phyloP scores from a whole-genome alignment of 371 early-diverging fungal species.

The Nematocida sp. region DNA sequence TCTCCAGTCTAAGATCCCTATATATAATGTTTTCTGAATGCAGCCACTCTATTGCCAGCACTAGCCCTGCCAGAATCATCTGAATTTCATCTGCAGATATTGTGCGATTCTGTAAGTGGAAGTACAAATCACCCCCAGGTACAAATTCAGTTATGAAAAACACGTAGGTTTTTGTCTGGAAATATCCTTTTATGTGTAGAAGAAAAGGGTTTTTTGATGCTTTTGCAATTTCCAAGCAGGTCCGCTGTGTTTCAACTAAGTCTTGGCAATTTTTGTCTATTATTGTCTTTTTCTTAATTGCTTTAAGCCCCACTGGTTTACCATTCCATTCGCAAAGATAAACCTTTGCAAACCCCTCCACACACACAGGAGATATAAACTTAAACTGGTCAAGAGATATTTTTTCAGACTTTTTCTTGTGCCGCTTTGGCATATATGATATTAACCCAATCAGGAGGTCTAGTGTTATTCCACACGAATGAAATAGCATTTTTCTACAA shows the following conservation, averaged over 20 bases:
- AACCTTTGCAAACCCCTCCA: constrained; percentile 93
- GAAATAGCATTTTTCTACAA: constrained; percentile 80
- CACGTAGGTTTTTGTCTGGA: constrained; percentile 63
- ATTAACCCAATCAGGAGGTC: constrained; percentile 71
- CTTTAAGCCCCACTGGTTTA: constrained; percentile 86
- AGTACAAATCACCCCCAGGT: constrained; percentile 88
- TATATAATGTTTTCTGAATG: constrained; percentile 92
- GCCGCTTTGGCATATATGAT: constrained; percentile 40
- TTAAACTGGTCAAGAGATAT: constrained; percentile 78
- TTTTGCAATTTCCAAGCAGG: constrained; percentile 81
- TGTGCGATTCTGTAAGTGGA: constrained; percentile 86
- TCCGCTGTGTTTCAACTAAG: constrained; percentile 82
- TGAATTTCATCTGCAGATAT: constrained; percentile 91
- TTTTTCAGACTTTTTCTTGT: constrained; percentile 3
- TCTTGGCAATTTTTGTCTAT: constrained; percentile 82
- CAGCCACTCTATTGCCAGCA: constrained; percentile 84
- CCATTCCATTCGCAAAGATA: constrained; percentile 80
- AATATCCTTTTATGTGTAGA: constrained; percentile 71
- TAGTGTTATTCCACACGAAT: constrained; percentile 83
- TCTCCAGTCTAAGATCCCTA: constrained; percentile 92
- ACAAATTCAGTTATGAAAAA: constrained; percentile 68
- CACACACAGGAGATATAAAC: constrained; percentile 84
- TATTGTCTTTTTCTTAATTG: constrained; percentile 87
- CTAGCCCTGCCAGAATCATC: constrained; percentile 92
- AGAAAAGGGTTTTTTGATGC: constrained; percentile 78